Evolutionary conservation across 2,329 filamentous ascomycete genomes (phyloP).

Genomic region (Sphaerostilbella broomeana): DNA sequence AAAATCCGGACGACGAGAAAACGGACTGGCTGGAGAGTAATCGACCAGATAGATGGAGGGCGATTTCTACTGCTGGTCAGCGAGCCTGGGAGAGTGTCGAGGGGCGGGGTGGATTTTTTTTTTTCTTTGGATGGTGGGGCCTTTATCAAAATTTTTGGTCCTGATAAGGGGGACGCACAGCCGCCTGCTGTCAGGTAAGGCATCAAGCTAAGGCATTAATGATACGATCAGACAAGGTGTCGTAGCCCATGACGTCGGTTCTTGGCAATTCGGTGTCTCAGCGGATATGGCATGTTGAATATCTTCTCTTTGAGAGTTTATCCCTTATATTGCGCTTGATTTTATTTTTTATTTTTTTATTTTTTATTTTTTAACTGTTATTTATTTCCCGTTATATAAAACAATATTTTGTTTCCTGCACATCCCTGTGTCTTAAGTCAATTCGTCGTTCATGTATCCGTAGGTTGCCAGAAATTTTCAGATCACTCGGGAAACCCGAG

Average conservation of each 20-base stretch:
- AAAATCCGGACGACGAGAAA: constrained; percentile 2
- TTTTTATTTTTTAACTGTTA: neutral
- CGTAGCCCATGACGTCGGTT: neutral
- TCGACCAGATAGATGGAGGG: constrained; percentile 1
- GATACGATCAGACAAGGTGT: constrained; percentile 1
- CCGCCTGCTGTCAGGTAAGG: constrained; percentile 29
- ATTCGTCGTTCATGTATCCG: too few relatives aligned
- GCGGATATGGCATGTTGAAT: too few relatives aligned
- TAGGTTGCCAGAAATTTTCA: too few relatives aligned
- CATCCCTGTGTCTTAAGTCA: too few relatives aligned
- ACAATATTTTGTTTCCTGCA: too few relatives aligned
- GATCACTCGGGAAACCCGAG: too few relatives aligned
- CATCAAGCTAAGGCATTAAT: constrained; percentile 31
- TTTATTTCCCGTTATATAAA: too few relatives aligned
- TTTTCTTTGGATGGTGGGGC: constrained; percentile 36
- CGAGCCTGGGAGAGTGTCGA: constrained; percentile 14
- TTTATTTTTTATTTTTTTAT: neutral
- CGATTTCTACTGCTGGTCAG: constrained; percentile 8
- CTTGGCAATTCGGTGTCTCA: too few relatives aligned
- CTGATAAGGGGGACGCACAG: constrained; percentile 12
- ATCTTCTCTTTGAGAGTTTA: too few relatives aligned
- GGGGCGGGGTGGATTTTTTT: constrained; percentile 35
- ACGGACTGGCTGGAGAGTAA: constrained; percentile 1
- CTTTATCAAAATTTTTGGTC: constrained; percentile 30
- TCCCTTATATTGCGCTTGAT: neutral